These are phyloP conservation scores for Alnus rubra DNA, from an alignment of 306 rosid species.

Conservation along the genomic window DNA sequence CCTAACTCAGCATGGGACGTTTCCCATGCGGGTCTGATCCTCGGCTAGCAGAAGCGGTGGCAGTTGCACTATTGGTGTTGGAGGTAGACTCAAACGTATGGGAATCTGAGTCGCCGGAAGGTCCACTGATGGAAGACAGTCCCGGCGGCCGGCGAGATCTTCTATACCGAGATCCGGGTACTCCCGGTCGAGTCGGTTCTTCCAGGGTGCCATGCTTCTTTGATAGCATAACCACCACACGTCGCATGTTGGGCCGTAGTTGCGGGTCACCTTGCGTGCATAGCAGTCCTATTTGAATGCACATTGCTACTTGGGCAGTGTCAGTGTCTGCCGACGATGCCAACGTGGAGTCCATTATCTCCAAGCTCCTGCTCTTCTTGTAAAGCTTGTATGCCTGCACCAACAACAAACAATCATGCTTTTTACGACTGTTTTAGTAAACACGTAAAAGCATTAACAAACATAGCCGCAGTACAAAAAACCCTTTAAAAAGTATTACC, in stretches of 20 bases:
- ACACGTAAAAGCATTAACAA: too few relatives aligned
- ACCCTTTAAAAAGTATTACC: too few relatives aligned
- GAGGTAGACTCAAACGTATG: slow-evolving; percentile 45
- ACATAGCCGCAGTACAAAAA: too few relatives aligned
- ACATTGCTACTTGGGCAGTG: slow-evolving; percentile 65
- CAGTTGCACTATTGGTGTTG: slow-evolving; percentile 17
- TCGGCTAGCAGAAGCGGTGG: slow-evolving; percentile 2
- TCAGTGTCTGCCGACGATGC: slow-evolving; percentile 52
- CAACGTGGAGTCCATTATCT: slow-evolving; percentile 61
- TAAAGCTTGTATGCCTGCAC: slow-evolving; percentile 76
- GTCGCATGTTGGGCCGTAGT: slow-evolving; percentile 75
- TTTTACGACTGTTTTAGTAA: too few relatives aligned
- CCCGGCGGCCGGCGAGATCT: slow-evolving; percentile 41
- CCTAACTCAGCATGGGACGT: slow-evolving; percentile 33
- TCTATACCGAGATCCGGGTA: slow-evolving; percentile 68
- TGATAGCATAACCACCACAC: slow-evolving; percentile 72
- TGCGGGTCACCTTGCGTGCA: slow-evolving; percentile 70
- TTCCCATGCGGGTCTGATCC: slow-evolving; percentile 33
- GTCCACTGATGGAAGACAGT: slow-evolving; percentile 52
- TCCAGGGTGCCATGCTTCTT: slow-evolving; percentile 67
- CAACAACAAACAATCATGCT: background rate
- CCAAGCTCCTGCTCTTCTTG: slow-evolving; percentile 79
- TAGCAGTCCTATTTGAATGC: slow-evolving; percentile 44
- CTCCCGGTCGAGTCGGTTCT: slow-evolving; percentile 76
- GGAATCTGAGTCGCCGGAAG: slow-evolving; percentile 49